phyloP scores from a whole-genome alignment of 2,329 filamentous ascomycete genomes.

The Rhytidhysteron rufulum region DNA sequence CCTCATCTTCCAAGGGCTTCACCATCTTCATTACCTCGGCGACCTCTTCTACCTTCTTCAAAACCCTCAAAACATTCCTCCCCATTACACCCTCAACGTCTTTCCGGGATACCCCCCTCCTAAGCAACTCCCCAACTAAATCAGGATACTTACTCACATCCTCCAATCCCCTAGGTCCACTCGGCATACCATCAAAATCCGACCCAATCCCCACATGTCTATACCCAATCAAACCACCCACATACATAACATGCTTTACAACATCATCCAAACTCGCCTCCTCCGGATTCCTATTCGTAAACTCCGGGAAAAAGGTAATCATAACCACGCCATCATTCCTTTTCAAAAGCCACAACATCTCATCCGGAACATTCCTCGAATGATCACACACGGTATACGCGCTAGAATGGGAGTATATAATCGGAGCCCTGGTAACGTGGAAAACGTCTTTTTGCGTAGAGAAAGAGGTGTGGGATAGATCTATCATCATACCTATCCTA shows the following conservation, averaged over 20 bases:
- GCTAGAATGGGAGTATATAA: conserved; percentile 8
- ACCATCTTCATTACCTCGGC: too few species aligned
- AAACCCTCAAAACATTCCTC: conserved; percentile 3
- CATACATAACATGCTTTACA: conserved; percentile 31
- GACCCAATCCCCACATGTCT: conserved; percentile 29
- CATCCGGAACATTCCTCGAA: conserved; percentile 22
- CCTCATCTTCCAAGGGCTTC: too few species aligned
- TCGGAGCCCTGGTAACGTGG: conserved; percentile 2
- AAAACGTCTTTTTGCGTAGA: too few species aligned
- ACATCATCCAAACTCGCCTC: conserved; percentile 14
- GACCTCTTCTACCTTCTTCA: conserved; percentile 5
- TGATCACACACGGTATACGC: too few species aligned
- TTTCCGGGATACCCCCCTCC: conserved; percentile 1
- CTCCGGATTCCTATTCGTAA: conserved; percentile 2
- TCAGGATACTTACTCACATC: conserved; percentile 4
- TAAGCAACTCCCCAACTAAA: conserved; percentile 3
- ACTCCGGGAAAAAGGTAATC: conserved; percentile 18
- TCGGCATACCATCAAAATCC: conserved; percentile 8
- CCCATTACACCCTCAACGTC: conserved; percentile 5
- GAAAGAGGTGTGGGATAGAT: too few species aligned
- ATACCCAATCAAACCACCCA: conserved; percentile 26
- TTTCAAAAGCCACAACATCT: conserved; percentile 13
- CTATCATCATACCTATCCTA: conserved; percentile 72
- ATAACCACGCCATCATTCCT: conserved; percentile 19
- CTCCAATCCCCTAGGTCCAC: conserved; percentile 1